Evolutionary conservation across 345 rosid species (phyloP).

Genomic region (Clausena lansium): DNA sequence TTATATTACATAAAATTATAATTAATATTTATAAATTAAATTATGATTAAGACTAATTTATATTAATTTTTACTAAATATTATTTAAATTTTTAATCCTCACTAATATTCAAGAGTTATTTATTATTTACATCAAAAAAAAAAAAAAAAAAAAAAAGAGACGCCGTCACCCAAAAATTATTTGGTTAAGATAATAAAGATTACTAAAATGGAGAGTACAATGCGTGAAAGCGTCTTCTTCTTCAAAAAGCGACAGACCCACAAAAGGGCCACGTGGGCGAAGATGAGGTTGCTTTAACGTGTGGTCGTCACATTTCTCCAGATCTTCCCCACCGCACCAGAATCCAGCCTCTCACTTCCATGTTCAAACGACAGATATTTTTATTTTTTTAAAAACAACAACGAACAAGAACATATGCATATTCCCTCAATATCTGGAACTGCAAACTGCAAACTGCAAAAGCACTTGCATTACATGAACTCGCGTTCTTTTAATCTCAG

Average conservation of each 20-base stretch:
- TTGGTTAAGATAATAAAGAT: background rate
- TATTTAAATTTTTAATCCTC: too few relatives aligned
- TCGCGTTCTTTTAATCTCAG: background rate
- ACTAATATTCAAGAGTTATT: too few relatives aligned
- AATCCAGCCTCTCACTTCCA: background rate
- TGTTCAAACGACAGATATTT: background rate
- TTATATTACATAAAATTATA: too few relatives aligned
- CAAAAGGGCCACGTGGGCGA: conserved; percentile 48
- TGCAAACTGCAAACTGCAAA: background rate
- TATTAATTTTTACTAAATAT: too few relatives aligned
- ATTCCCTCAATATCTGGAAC: background rate
- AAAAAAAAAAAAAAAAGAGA: too few relatives aligned
- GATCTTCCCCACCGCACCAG: background rate
- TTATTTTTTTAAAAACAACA: background rate
- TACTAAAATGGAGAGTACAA: background rate
- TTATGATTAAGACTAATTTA: too few relatives aligned
- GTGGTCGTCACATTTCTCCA: conserved; percentile 75
- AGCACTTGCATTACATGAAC: conserved; percentile 25
- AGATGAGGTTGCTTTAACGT: conserved; percentile 84
- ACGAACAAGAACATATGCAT: too few relatives aligned
- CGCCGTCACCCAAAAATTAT: too few relatives aligned
- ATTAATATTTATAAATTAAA: too few relatives aligned
- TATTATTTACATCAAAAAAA: too few relatives aligned
- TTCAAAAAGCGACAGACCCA: conserved; percentile 7
- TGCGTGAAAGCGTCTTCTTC: conserved; percentile 9